Evolutionary conservation across 1,284 basidiomycete genomes (phyloP), one percentile per base, ranked within the genome.

Genomic region (Coniophora puteana): DNA sequence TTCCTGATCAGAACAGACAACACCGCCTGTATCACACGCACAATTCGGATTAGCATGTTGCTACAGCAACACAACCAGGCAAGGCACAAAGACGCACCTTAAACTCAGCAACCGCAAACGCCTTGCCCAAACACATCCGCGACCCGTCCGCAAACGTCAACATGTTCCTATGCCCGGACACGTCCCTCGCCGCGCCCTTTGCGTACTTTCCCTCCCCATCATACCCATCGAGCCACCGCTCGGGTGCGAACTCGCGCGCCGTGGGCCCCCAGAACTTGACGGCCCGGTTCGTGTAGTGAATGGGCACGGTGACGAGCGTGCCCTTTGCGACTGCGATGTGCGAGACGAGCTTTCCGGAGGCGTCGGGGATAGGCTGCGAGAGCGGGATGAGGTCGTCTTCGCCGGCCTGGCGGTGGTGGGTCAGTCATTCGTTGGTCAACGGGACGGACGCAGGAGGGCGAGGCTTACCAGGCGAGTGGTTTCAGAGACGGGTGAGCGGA

Each of bases 341-440:
- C 30, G 58, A 53, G 24, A 72, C 56, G 0, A 47, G 46, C 29
- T 57, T 49, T 4, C 68, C 68, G 0, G 57, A 45, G 4, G 54
- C 41, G 5, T 47, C 53, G 7, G 25, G 11, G 25, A 76, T 40
- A 1, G 74, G 74, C 2, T 40, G 41, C 10, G 59, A 60, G 32
- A 80, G 65, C 0, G 76, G 78, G 10, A 80, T 65, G 2, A 76
- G 50, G 46, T 79, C 75, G 50, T 79, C 74, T 62, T 79, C 54
- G 25, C 53, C 49, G 1, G 53, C 76, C 72, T 59, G 61, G 55
- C 16, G 61, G 59, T 12, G 8, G 25, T n/a, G 31, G 31, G n/a
- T 33, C 21, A 20, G 28, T 8, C 13, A 51, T 37, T 40, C 48
- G 46, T 29, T 48, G 13, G 44, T 13, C 18, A 28, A 8, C 7